These are phyloP conservation scores for Pyrus betulifolia DNA, from an alignment of 306 rosid species.

Conservation along the genomic window DNA sequence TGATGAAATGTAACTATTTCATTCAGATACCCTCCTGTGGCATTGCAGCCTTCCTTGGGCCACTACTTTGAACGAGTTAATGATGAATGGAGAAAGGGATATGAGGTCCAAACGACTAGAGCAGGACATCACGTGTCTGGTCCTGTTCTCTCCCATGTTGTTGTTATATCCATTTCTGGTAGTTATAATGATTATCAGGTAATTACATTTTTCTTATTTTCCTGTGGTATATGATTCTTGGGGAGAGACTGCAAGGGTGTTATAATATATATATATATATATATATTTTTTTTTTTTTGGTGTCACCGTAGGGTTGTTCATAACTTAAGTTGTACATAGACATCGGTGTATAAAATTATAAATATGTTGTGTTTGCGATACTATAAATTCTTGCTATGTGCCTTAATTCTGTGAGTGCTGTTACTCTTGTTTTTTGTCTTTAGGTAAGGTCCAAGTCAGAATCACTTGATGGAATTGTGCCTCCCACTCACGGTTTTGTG, in stretches of 20 bases:
- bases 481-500: conserved; percentile 96
- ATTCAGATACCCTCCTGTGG: conserved; percentile 96
- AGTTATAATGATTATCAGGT: conserved; percentile 95
- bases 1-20: conserved; percentile 36
- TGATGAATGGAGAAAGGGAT: conserved; percentile 82
- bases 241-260: background rate
- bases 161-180: conserved; percentile 84
- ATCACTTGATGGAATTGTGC: conserved; percentile 88
- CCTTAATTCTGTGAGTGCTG: conserved; percentile 2
- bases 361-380: background rate
- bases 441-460: conserved; percentile 79
- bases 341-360: background rate
- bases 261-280: background rate
- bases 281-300: too few relatives aligned
- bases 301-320: background rate
- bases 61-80: conserved; percentile 72
- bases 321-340: background rate
- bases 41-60: conserved; percentile 95
- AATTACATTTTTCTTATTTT: conserved; percentile 8
- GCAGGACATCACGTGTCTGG: conserved; percentile 58
- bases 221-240: background rate
- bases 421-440: conserved; percentile 17
- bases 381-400: background rate
- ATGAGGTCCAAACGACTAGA: conserved; percentile 51
- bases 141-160: conserved; percentile 70